These are phyloP conservation scores for Paramarasmius palmivorus DNA, from an alignment of 1,284 basidiomycete genomes.

Conservation along the genomic window DNA sequence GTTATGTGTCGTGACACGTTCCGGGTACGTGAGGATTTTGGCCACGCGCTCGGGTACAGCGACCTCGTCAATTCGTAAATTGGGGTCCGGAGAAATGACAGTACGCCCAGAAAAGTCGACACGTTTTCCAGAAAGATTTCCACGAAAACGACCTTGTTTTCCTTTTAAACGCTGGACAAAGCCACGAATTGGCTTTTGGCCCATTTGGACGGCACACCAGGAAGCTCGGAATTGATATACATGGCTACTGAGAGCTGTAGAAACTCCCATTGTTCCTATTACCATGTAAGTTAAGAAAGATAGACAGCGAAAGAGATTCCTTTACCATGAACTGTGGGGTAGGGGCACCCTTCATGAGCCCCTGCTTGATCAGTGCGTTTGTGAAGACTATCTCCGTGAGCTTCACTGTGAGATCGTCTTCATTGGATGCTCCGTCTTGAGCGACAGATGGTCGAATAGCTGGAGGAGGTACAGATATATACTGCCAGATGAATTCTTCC, in stretches of 20 bases:
- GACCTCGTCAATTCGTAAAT: conserved; percentile 96
- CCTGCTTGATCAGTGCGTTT: conserved; percentile 91
- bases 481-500: conserved; percentile 99
- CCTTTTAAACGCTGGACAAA: conserved; percentile 99
- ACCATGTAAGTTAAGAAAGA: conserved; percentile 14
- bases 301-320: conserved; percentile 2
- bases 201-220: conserved; percentile 87
- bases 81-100: conserved; percentile 98
- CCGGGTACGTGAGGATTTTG: conserved; percentile 95
- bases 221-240: conserved; percentile 98
- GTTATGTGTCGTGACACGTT: conserved; percentile 93
- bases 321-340: conserved; percentile 88
- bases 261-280: conserved; percentile 97
- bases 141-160: conserved; percentile 98
- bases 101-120: conserved; percentile 99
- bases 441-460: conserved; percentile 97
- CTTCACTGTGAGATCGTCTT: conserved; percentile 98
- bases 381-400: conserved; percentile 97
- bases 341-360: conserved; percentile 85
- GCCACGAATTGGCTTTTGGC: conserved; percentile 91
- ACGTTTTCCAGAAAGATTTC: conserved; percentile 98
- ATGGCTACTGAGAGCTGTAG: conserved; percentile 93
- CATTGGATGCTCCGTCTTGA: conserved; percentile 96
- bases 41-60: conserved; percentile 97
- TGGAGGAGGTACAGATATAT: conserved; percentile 97